Percentiles rank a stretch among this genome's conserved stretches.
phyloP scores from a whole-genome alignment of 495 filamentous ascomycete species.

The Neurospora sp. region DNA sequence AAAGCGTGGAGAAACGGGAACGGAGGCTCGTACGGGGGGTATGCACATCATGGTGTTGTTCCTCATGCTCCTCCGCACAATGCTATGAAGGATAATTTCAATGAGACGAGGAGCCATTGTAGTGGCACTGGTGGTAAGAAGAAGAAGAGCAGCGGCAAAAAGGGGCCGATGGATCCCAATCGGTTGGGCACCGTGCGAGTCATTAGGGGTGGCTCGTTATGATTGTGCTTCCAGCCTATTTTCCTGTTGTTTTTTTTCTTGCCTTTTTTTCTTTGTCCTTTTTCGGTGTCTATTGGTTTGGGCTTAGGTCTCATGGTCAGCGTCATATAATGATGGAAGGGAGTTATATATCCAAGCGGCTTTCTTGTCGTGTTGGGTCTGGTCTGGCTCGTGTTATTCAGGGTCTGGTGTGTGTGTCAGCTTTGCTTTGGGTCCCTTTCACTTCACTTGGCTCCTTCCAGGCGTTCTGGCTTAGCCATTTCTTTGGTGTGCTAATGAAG shows the following conservation, averaged over 20 bases:
- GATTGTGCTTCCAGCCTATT: not conserved
- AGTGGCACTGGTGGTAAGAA: not conserved
- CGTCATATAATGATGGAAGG: not conserved
- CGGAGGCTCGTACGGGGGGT: not conserved
- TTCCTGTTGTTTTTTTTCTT: not conserved
- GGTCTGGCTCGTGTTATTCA: not conserved
- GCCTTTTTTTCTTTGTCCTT: not conserved
- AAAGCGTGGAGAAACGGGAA: not conserved
- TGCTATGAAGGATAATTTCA: not conserved
- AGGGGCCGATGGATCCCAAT: not conserved
- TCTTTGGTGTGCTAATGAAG: not conserved
- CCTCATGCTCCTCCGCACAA: not conserved
- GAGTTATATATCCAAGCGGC: not conserved
- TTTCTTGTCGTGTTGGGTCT: not conserved
- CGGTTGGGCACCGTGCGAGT: constrained; percentile 10
- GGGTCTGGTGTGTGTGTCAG: not conserved
- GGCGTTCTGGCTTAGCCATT: not conserved
- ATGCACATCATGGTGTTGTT: not conserved
- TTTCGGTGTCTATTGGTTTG: not conserved
- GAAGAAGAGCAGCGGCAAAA: not conserved
- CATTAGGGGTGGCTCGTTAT: constrained; percentile 10
- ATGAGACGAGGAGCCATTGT: not conserved
- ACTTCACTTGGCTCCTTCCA: too few relatives aligned
- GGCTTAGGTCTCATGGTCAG: not conserved
- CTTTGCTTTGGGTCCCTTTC: not conserved